A percentile compares a stretch with the other conserved stretches of the same genome.
phyloP scores from a whole-genome alignment of 1,284 basidiomycete genomes.

The Mycosarcoma mackinlayi region DNA sequence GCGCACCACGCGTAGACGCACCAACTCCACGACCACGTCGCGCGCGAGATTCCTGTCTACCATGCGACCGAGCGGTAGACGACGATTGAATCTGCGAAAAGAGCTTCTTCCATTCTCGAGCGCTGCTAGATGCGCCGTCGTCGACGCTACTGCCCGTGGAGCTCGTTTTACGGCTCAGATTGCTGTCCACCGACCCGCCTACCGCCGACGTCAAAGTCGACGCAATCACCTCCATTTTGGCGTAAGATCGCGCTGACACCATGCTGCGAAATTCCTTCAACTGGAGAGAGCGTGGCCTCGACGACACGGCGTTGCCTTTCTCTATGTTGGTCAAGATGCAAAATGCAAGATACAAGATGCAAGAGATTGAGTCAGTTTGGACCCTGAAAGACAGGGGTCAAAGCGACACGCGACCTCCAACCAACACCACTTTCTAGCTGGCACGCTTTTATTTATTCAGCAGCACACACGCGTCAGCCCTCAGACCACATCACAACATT shows the following conservation, averaged over 20 bases:
- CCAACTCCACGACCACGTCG: conserved; percentile 8
- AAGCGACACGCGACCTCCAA: conserved; percentile 2
- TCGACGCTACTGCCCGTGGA: conserved; percentile 3
- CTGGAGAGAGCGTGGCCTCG: no score
- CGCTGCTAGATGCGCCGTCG: conserved; percentile 7
- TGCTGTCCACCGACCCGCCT: conserved; percentile 19
- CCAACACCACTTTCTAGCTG: no score
- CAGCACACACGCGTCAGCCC: conserved; percentile 4
- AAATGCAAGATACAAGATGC: background rate
- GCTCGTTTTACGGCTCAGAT: conserved; percentile 16
- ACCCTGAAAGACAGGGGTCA: conserved; percentile 16
- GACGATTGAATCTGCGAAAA: conserved; percentile 22
- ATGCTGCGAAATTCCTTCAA: no score
- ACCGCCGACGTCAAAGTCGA: conserved; percentile 4
- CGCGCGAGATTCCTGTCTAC: background rate
- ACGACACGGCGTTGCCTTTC: background rate
- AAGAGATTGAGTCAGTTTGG: background rate
- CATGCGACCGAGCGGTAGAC: background rate
- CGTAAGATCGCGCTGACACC: background rate
- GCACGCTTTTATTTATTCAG: background rate
- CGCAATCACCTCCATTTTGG: conserved; percentile 2
- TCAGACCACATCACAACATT: no score
- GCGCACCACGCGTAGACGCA: background rate
- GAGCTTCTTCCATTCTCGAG: conserved; percentile 32
- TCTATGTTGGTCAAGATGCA: conserved; percentile 1